Base-by-base conservation (phyloP, 2,329 filamentous ascomycete species). In the Ilyonectria mors-panacis region DNA sequence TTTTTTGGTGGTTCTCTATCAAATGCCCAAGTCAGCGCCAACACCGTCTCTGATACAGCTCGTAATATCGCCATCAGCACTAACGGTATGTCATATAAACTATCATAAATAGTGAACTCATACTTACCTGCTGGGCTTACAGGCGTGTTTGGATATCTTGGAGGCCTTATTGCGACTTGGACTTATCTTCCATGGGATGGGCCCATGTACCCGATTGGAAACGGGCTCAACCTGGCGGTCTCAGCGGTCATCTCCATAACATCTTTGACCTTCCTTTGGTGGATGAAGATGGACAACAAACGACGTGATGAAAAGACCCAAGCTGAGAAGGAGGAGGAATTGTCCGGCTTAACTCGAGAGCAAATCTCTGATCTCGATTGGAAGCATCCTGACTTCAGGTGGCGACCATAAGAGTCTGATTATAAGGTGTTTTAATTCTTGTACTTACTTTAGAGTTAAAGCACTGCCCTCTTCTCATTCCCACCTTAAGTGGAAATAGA, bases 21-120 rank as follows among this genome's bases (percentile, higher is more conserved):
- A 72, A 92, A 91, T 72, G 89, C 90, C 0, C 88, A 93, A 68
- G 87, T 86, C 2, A 87, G 89, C 0, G 91, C 90, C 15, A 93
- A 93, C 70, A 90, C 93, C 1, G 86, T 92, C 2, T 89, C 88
- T 1, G 91, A 93, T 71, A 92, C 91, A 0, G 88, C 91, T 0
- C 80, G 30, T 5, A 62, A 42, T 23, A 62, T 54, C 19, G 59
- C 59, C 13, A 62, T 62, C 2, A 42, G 48, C 23, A 54, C 50
- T 13, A 62, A 62, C 17, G 50, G 58, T 62, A 33, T n/a, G 50
- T 62, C 17, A 42, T 17, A 13, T 5, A 28, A 1, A 28, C 6
- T 21, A 45, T 8, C 30, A 15, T 13, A 23, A 26, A 17, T 28
- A 57, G 1, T 17, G 21, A 15, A 39, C 2, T 5, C n/a, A 12